Conservation (phyloP, 306 rosid species). For the Cajanus cajan region DNA sequence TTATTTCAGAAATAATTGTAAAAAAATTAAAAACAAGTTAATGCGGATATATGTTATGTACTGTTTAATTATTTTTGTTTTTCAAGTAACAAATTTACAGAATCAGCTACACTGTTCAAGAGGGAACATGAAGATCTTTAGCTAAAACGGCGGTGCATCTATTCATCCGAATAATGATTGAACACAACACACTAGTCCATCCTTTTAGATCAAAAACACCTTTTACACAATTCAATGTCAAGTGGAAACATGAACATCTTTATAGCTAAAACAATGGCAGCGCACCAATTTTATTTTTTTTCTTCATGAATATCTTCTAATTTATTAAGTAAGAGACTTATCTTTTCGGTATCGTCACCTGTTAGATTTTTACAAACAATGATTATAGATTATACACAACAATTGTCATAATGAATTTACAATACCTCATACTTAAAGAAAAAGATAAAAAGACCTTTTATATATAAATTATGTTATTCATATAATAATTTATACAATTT, state of each 20-base stretch:
- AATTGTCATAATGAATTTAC: neutral
- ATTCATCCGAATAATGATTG: conserved; percentile 4
- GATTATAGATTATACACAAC: neutral
- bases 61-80: neutral
- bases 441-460: neutral
- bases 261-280: neutral
- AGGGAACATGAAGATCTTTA: neutral
- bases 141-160: neutral
- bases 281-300: too few relatives aligned
- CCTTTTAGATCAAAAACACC: neutral
- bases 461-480: neutral
- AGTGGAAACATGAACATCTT: neutral
- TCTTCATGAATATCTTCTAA: too few relatives aligned
- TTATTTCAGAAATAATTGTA: neutral
- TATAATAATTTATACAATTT: too few relatives aligned
- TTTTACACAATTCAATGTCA: neutral
- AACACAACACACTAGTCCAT: neutral
- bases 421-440: neutral
- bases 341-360: too few relatives aligned
- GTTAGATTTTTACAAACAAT: neutral
- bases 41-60: too few relatives aligned
- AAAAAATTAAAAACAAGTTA: too few relatives aligned
- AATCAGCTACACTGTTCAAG: neutral
- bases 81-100: neutral
- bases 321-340: too few relatives aligned